Percentiles rank a stretch among this genome's conserved stretches.
Conservation (phyloP, 176 grass and related monocot genomes). For the Bromus sterilis region DNA sequence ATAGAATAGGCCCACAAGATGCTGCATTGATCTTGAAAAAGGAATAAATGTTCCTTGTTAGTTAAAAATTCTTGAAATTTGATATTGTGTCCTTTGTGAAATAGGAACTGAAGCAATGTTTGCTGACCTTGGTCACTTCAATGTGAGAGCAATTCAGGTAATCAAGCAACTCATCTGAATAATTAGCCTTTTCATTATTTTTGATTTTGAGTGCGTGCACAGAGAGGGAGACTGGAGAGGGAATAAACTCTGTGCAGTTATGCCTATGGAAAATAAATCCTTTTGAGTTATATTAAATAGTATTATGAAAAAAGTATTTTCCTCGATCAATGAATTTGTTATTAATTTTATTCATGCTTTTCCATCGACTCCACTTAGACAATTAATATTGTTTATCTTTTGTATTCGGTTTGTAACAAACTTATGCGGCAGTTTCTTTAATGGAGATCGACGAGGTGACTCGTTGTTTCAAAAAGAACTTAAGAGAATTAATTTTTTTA, state of each 20-base stretch:
- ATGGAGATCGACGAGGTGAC: too few species aligned
- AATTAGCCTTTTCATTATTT: background rate
- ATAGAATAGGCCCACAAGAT: background rate
- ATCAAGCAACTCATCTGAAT: background rate
- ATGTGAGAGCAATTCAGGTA: slow-evolving; percentile 63
- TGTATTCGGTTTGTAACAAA: too few species aligned
- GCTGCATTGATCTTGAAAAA: background rate
- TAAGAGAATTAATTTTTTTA: background rate
- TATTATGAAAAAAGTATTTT: background rate
- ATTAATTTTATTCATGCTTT: slow-evolving; percentile 7
- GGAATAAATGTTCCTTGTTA: background rate
- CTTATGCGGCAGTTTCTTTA: too few species aligned
- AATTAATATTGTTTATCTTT: background rate
- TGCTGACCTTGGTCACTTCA: slow-evolving; percentile 80
- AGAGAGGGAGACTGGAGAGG: background rate
- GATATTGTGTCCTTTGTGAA: background rate
- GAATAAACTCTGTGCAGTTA: background rate
- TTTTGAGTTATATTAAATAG: background rate
- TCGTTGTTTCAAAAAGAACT: too few species aligned
- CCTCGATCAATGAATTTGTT: background rate
- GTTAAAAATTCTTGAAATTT: background rate
- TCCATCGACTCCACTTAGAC: background rate
- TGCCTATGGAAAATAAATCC: background rate
- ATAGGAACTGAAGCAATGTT: slow-evolving; percentile 85
- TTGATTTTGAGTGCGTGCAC: background rate